Evolutionary conservation across 208 protist species (phyloP).

Genomic region (Trypanosoma mega): DNA sequence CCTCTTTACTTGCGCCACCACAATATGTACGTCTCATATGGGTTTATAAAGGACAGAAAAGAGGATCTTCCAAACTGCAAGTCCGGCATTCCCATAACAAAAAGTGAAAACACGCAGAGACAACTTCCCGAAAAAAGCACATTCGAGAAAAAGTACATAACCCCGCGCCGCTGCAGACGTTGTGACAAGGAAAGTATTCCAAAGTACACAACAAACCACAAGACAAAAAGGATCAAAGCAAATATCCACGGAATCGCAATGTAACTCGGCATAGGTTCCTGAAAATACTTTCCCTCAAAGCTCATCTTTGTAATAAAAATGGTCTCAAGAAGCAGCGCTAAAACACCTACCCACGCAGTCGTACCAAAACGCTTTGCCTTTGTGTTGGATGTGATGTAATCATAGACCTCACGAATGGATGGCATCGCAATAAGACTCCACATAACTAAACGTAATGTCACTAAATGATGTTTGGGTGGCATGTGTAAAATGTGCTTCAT

Average conservation of each 20-base stretch:
- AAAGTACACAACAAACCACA: conserved; percentile 83
- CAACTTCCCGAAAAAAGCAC: conserved; percentile 64
- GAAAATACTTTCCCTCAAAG: conserved; percentile 78
- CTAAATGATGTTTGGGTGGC: conserved; percentile 82
- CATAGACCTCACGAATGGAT: conserved; percentile 91
- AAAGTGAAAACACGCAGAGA: conserved; percentile 51
- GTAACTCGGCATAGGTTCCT: conserved; percentile 61
- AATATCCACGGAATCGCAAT: conserved; percentile 73
- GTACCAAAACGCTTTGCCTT: conserved; percentile 85
- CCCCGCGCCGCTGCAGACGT: conserved; percentile 31
- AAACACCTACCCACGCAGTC: conserved; percentile 85
- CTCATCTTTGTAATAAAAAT: conserved; percentile 72
- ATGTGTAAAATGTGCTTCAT: conserved; percentile 95
- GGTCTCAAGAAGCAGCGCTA: conserved; percentile 73
- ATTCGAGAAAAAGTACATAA: conserved; percentile 16
- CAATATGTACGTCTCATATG: conserved; percentile 56
- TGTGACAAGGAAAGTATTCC: conserved; percentile 43
- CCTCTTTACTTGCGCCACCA: conserved; percentile 48
- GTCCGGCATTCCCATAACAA: conserved; percentile 81
- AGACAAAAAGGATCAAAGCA: conserved; percentile 37
- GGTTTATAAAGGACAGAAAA: conserved; percentile 59
- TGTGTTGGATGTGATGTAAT: conserved; percentile 77
- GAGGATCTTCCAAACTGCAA: conserved; percentile 57
- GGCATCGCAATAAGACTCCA: conserved; percentile 87
- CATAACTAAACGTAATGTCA: conserved; percentile 81